Base-by-base conservation (phyloP, 495 filamentous ascomycete genomes). In the Endocarpon pusillum region DNA sequence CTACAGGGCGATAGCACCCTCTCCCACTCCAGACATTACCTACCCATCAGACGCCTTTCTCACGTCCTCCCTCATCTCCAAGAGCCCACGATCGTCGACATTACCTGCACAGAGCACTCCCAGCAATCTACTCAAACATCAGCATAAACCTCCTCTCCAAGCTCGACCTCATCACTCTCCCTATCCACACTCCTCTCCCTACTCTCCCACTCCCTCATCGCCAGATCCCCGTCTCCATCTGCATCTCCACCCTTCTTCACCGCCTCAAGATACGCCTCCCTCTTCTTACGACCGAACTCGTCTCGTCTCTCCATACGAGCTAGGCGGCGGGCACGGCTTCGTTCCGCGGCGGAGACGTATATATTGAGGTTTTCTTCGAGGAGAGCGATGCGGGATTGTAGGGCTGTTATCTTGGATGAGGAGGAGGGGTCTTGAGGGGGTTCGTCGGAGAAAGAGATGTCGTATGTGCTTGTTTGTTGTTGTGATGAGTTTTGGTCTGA, bases 231-330 rank as follows among this genome's bases (percentile, higher is more conserved):
- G n/a, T n/a, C n/a, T n/a, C n/a, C n/a, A 18, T 40, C 43, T 5
- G 47, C 45, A 42, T 64, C 60, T 1, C 60, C 60, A 8, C 60
- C 60, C 37, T 55, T 58, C 36, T 59, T 62, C 42, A 62, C 60
- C 4, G 55, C 58, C 11, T 58, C 55, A 34, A 64, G 55, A 58
- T 58, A 64, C 12, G 55, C 58, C 42, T 62, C 50, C 24, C 60
- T 51, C 22, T 45, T 47, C 22, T 51, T 51, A 3, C 44, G 42
- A 30, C 57, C 57, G 15, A 49, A 57, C 20, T 53, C 55, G 34
- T 62, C 57, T 34, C 58, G 62, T 39, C 51, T 55, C 34, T 57
- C 58, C 60, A 16, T 55, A 51, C 3, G 49, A 45, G 9, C 49
- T 51, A 32, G 43, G 36, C 32, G 53, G 54, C 8, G 58, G 52